A percentile compares a stretch with the other conserved stretches of the same genome.
Conservation (phyloP, 164 flowering plant species). For the Piper longum region DNA sequence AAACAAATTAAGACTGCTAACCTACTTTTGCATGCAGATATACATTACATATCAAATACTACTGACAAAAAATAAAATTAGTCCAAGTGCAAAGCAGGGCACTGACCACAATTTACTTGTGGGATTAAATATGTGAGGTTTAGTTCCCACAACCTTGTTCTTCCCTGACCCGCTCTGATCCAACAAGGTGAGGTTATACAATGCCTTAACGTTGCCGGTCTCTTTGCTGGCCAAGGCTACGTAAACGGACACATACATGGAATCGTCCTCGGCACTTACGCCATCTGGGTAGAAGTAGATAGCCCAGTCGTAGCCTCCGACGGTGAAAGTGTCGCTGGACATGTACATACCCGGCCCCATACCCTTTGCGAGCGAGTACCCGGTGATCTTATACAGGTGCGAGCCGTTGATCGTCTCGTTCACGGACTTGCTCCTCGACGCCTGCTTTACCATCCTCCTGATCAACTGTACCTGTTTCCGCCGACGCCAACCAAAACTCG, state of each 20-base stretch:
- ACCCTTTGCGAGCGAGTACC: conserved; percentile 1
- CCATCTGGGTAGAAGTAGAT: conserved; percentile 3
- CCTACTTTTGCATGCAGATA: no score
- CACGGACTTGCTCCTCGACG: not conserved
- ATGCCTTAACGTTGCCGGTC: not conserved
- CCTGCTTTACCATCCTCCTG: not conserved
- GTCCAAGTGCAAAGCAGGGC: no score
- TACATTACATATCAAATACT: no score
- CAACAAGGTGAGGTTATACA: not conserved
- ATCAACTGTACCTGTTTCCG: no score
- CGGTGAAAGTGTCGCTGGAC: not conserved
- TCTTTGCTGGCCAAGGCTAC: conserved; percentile 1
- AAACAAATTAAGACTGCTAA: no score
- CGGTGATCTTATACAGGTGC: not conserved
- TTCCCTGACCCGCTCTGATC: conserved; percentile 1
- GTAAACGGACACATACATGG: not conserved
- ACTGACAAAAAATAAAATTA: no score
- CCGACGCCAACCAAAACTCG: no score
- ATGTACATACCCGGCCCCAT: not conserved
- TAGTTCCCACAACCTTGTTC: conserved; percentile 1
- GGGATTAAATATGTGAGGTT: not conserved
- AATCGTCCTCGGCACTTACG: not conserved
- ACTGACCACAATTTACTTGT: not conserved
- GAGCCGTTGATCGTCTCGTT: not conserved
- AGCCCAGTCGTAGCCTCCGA: conserved; percentile 1